Base-by-base conservation (phyloP, 768 basidiomycete species). In the Infundibulicybe gibba region DNA sequence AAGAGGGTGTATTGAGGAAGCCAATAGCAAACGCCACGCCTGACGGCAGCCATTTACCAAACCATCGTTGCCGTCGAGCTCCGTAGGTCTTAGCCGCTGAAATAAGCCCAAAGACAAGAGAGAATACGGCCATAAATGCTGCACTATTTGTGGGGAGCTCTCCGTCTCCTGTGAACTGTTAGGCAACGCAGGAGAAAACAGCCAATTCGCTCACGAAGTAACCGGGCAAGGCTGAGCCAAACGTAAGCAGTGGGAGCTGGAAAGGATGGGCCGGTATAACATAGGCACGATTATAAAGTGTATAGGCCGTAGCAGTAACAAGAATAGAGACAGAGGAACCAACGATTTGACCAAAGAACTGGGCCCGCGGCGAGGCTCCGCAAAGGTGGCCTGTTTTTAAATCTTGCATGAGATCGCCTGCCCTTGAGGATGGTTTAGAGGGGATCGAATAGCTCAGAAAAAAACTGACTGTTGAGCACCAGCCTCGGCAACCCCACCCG, bases 371-470 rank as follows among this genome's bases (percentile, higher is more conserved):
- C 17, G 93, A 94, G 8, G 94, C 94, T 52, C 77, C 79, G 45
- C 91, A 79, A n/a, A 98, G 71, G 63, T 97, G 91, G 0, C 95
- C 95, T 2, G 95, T 97, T 69, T 98, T 98, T 49, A 98, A 71
- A 65, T 98, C 95, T 69, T 98, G 95, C 95, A 98, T 97, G 8
- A 97, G 80, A 61, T 98, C 95, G 13, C 94, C 95, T 6, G 94
- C 93, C 63, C 90, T 94, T 41, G 32, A 38, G 9, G 38, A 13
- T 48, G 40, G 17, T 6, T 53, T 5, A 39, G 31, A 19, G 15
- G 17, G 46, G 55, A 42, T 49, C 47, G 17, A 31, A 11, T 48
- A 19, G 31, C 41, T 19, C 32, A 45, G 40, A 31, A 15, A 20
- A 38, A 14, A 17, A 49, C 83, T 51, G 59, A 91, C 87, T 94